phyloP scores from a whole-genome alignment of 1,284 basidiomycete species.

The Cryptococcus deneoformans region DNA sequence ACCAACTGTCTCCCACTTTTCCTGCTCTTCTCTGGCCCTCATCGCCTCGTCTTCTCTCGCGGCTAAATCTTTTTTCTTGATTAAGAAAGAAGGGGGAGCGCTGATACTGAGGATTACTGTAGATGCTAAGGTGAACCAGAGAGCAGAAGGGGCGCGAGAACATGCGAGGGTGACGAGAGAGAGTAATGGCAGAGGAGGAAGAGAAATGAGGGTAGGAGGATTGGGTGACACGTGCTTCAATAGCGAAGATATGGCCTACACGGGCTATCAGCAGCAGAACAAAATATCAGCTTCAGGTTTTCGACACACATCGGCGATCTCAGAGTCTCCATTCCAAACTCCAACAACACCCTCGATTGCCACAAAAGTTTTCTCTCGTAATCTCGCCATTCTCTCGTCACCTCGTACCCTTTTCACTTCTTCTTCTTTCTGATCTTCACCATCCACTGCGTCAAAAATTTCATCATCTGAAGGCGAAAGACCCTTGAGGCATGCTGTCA shows the following conservation, averaged over 20 bases:
- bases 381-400: conserved; percentile 60
- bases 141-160: conserved; percentile 67
- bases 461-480: conserved; percentile 72
- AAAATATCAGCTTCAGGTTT: neutral
- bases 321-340: conserved; percentile 71
- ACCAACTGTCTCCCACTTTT: conserved; percentile 38
- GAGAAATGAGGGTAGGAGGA: conserved; percentile 64
- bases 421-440: conserved; percentile 30
- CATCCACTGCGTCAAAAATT: conserved; percentile 53
- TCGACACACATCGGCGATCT: conserved; percentile 63
- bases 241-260: conserved; percentile 38
- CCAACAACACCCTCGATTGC: conserved; percentile 63
- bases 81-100: conserved; percentile 55
- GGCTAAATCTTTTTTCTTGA: conserved; percentile 22
- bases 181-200: conserved; percentile 72
- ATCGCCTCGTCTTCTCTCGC: conserved; percentile 25
- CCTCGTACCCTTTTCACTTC: conserved; percentile 61
- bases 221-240: conserved; percentile 40
- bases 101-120: conserved; percentile 76
- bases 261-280: too few relatives aligned
- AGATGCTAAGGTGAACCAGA: conserved; percentile 76
- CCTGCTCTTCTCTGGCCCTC: conserved; percentile 17
- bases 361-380: conserved; percentile 63
- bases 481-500: conserved; percentile 78
- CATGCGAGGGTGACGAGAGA: conserved; percentile 72